Evolutionary conservation across 352 stramenopile species (phyloP).

Genomic region (Phytopythium sindhum): DNA sequence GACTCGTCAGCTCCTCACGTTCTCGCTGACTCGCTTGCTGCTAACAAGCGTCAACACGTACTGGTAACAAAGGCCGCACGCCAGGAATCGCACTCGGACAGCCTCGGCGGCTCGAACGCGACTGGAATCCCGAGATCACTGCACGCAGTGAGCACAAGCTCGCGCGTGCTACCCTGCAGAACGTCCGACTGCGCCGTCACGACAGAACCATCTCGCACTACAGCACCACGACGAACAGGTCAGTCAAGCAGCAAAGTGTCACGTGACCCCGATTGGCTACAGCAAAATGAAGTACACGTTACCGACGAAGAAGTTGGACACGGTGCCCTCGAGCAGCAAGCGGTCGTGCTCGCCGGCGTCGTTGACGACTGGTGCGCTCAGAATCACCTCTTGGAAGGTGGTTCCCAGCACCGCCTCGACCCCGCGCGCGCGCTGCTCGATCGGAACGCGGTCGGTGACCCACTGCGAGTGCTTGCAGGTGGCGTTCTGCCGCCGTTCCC

Average conservation of each 20-base stretch:
- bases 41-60: slow-evolving; percentile 14
- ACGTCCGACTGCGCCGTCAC: slow-evolving; percentile 45
- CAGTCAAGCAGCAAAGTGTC: neutral
- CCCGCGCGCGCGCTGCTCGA: slow-evolving; percentile 35
- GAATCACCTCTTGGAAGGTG: slow-evolving; percentile 55
- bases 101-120: slow-evolving; percentile 41
- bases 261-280: neutral
- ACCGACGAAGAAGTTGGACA: slow-evolving; percentile 83
- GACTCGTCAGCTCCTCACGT: neutral
- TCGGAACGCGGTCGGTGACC: slow-evolving; percentile 48
- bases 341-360: slow-evolving; percentile 14
- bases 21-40: neutral
- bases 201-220: slow-evolving; percentile 42
- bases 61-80: slow-evolving; percentile 75
- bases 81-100: slow-evolving; percentile 53
- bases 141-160: slow-evolving; percentile 62
- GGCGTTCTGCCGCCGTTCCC: slow-evolving; percentile 35
- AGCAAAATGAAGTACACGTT: neutral
- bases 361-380: slow-evolving; percentile 19
- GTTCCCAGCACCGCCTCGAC: slow-evolving; percentile 16
- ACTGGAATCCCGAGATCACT: slow-evolving; percentile 52
- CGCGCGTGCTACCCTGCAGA: slow-evolving; percentile 55
- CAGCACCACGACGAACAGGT: neutral
- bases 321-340: slow-evolving; percentile 65
- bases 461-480: slow-evolving; percentile 70